Conservation (phyloP, 768 basidiomycete species). For the Grammothele lineata region DNA sequence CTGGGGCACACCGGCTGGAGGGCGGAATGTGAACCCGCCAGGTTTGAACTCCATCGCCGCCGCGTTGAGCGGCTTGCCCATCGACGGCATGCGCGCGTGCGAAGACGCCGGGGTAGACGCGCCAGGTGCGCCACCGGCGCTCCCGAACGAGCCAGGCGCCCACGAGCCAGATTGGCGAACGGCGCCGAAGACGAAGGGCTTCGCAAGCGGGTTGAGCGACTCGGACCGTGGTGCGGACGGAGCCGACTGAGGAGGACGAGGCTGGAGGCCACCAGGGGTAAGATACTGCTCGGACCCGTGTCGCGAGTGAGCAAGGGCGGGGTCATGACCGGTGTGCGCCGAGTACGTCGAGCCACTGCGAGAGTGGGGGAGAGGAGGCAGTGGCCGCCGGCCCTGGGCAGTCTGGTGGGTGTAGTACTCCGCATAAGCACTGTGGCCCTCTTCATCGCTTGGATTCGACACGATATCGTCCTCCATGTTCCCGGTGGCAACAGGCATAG, state of each 20-base stretch:
- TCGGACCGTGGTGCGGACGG: conserved; percentile 19
- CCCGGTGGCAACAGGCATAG: conserved; percentile 22
- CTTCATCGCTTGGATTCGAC: conserved; percentile 88
- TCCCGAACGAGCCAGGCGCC: conserved; percentile 26
- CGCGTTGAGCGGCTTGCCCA: conserved; percentile 72
- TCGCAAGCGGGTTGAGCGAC: conserved; percentile 72
- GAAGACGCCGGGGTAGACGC: conserved; percentile 30
- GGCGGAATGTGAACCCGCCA: conserved; percentile 69
- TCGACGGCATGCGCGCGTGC: conserved; percentile 39
- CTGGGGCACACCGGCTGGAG: conserved; percentile 60
- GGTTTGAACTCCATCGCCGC: conserved; percentile 83
- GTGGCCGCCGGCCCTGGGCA: conserved; percentile 40
- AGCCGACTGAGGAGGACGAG: conserved; percentile 10
- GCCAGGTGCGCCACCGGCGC: neutral
- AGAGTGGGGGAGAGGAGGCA: conserved; percentile 63
- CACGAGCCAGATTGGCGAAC: conserved; percentile 33
- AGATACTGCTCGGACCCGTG: conserved; percentile 39
- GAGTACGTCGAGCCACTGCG: conserved; percentile 62
- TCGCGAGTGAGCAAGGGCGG: conserved; percentile 62
- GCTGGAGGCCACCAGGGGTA: conserved; percentile 21
- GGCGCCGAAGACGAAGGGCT: conserved; percentile 77
- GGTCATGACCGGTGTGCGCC: conserved; percentile 41
- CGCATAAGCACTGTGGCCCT: conserved; percentile 33
- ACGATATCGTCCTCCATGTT: conserved; percentile 58
- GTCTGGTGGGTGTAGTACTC: conserved; percentile 31